Evolutionary conservation across 2,329 filamentous ascomycete genomes (phyloP), one percentile per base, ranked within the genome.

Genomic region (Cyclaneusma minus): DNA sequence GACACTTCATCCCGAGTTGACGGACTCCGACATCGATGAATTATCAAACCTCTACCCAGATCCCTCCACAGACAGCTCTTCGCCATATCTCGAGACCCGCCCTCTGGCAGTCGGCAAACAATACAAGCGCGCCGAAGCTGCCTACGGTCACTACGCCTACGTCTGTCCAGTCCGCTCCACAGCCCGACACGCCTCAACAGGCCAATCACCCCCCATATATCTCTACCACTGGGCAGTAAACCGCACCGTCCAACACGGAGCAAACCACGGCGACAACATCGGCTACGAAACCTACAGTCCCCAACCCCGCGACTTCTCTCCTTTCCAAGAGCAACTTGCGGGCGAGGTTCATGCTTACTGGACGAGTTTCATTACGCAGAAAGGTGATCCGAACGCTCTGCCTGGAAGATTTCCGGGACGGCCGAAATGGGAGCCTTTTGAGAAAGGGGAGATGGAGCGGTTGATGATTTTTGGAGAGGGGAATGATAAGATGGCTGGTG

Each of bases 111-210:
- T 57, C 14, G 65, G 65, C 3, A 37, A 51, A 6, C 63, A 72
- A 42, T 74, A 63, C 50, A 56, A 60, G 28, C 58, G 68, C 3
- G 51, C 72, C 4, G 62, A 68, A 37, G 62, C 63, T 2, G 64
- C 64, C 0, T 75, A 75, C 42, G 62, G 59, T 2, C 63, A 74
- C 40, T 74, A 71, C 40, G 68, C 68, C 0, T 75, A 75, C 39
- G 63, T 72, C 25, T 68, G 63, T 21, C 69, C 69, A 1, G 64
- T 74, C 0, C 52, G 72, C 5, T 65, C 72, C 43, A 68, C 65
- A 1, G 68, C 64, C 0, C 51, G 62, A 30, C 49, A 55, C 13
- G 43, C 40, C 12, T 36, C 36, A 2, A 13, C 22, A n/a, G 12
- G 15, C 9, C 27, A 32, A 14, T 22, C 29, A 9, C 22, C 24